phyloP scores from a whole-genome alignment of 2,329 filamentous ascomycete genomes.

The Onygena corvina region DNA sequence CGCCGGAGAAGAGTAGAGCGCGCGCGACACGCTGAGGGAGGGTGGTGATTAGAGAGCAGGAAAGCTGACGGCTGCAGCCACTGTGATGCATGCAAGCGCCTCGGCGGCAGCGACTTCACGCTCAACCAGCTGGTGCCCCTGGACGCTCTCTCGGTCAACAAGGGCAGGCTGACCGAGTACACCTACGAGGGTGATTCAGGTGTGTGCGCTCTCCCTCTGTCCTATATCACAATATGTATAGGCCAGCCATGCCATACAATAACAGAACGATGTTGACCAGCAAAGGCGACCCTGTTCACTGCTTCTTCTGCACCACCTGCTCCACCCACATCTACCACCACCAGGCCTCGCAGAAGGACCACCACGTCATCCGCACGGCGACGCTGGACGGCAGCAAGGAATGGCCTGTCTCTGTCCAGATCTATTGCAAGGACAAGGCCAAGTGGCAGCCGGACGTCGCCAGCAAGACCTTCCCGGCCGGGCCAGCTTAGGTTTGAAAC shows the following conservation, averaged over 20 bases:
- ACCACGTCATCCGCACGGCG: constrained; percentile 41
- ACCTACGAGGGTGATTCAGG: constrained; percentile 46
- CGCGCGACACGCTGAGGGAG: no score
- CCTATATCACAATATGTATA: background rate
- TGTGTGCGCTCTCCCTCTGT: constrained; percentile 18
- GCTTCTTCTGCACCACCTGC: constrained; percentile 49
- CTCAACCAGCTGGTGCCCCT: constrained; percentile 45
- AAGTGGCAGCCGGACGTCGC: constrained; percentile 43
- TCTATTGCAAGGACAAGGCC: constrained; percentile 43
- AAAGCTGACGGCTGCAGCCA: constrained; percentile 32
- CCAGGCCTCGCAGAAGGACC: constrained; percentile 38
- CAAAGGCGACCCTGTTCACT: constrained; percentile 43
- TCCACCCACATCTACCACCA: constrained; percentile 46
- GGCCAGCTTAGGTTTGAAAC: background rate
- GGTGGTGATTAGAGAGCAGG: background rate
- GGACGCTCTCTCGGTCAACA: constrained; percentile 40
- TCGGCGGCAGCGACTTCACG: constrained; percentile 41
- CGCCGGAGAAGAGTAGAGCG: no score
- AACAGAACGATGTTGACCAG: background rate
- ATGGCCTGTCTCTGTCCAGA: constrained; percentile 42
- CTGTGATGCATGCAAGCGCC: constrained; percentile 46
- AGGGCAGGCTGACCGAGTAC: constrained; percentile 41
- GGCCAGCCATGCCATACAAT: no score
- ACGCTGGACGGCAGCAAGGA: constrained; percentile 38
- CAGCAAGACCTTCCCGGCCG: background rate